Evolutionary conservation across 257 asterid genomes (phyloP), one percentile per base, ranked within the genome.

Genomic region (Orobanche coerulescens): DNA sequence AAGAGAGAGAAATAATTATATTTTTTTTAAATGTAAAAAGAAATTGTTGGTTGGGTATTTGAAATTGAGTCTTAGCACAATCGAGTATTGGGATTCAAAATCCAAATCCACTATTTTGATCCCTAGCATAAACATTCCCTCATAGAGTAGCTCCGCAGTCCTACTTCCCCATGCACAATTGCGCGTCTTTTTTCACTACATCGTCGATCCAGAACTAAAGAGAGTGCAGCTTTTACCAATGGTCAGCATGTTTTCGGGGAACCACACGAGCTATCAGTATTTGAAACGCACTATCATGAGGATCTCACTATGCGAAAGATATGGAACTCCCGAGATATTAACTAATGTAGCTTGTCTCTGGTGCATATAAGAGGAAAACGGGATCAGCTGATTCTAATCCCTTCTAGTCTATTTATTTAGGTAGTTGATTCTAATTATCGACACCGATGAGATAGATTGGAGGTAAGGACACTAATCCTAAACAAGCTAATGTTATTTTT

Each of bases 131-230:
- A 60, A 40, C 62, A 18, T 16, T 55, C 30, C 33, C 5, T 53
- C 76, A 43, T 36, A 61, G 36, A 56, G 34, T 44, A 57, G 71
- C 33, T 44, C 23, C 10, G 54, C 46, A 28, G 24, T 70, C 67
- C 62, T 70, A 65, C 59, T 47, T 46, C 58, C 64, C 20, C 36
- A 23, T 50, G 25, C 70, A 58, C 63, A 57, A 31, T 50, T 51
- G 22, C 64, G 31, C 30, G 16, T 58, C n/a, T n/a, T 53, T 54
- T 71, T 22, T 70, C 70, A 25, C 42, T 67, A 57, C 55, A 75
- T 42, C 61, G 50, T 28, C 68, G 65, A 73, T 66, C 54, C 62
- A 36, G 42, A 70, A 51, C 65, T 62, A 24, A 55, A 25, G 49
- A 63, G 36, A 58, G 62, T 19, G 36, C 19, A 50, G 30, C 25